Evolutionary conservation across 495 filamentous ascomycete genomes (phyloP).

Genomic region (Neurospora sp.): DNA sequence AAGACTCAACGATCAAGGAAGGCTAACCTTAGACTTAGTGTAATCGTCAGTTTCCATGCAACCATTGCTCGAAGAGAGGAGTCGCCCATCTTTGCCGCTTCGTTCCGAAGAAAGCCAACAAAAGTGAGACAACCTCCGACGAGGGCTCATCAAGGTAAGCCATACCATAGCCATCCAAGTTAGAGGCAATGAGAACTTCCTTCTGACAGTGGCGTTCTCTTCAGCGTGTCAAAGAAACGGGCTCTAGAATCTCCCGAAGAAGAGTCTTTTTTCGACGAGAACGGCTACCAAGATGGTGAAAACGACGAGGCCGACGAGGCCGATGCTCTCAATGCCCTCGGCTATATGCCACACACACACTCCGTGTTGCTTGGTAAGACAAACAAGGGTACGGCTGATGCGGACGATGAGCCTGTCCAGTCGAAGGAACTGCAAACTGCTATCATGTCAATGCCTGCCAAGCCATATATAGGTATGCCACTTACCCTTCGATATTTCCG

Average conservation of each 20-base stretch:
- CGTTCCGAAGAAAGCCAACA: slow-evolving; percentile 14
- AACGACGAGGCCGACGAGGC: slow-evolving; percentile 12
- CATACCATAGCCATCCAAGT: background rate
- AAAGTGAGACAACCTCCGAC: slow-evolving; percentile 3
- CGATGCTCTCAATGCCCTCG: slow-evolving; percentile 21
- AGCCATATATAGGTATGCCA: slow-evolving; percentile 23
- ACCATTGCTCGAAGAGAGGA: slow-evolving; percentile 30
- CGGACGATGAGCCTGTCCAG: slow-evolving; percentile 10
- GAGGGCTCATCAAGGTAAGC: slow-evolving; percentile 12
- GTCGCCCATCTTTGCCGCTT: slow-evolving; percentile 32
- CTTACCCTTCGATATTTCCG: background rate
- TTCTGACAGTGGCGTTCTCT: slow-evolving; percentile 1
- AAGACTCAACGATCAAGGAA: background rate
- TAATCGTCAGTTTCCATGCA: slow-evolving; percentile 34
- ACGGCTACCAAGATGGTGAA: slow-evolving; percentile 6
- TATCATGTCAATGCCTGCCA: slow-evolving; percentile 11
- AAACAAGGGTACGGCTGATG: slow-evolving; percentile 4
- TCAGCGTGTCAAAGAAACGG: slow-evolving; percentile 14
- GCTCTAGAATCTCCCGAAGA: slow-evolving; percentile 8
- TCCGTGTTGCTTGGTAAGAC: slow-evolving; percentile 19
- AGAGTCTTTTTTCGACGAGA: background rate
- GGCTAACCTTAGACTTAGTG: slow-evolving; percentile 22
- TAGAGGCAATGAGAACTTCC: background rate
- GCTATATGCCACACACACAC: slow-evolving; percentile 23
- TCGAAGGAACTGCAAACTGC: slow-evolving; percentile 20